phyloP scores from a whole-genome alignment of 768 basidiomycete species.

The Pisolithus marmoratus region DNA sequence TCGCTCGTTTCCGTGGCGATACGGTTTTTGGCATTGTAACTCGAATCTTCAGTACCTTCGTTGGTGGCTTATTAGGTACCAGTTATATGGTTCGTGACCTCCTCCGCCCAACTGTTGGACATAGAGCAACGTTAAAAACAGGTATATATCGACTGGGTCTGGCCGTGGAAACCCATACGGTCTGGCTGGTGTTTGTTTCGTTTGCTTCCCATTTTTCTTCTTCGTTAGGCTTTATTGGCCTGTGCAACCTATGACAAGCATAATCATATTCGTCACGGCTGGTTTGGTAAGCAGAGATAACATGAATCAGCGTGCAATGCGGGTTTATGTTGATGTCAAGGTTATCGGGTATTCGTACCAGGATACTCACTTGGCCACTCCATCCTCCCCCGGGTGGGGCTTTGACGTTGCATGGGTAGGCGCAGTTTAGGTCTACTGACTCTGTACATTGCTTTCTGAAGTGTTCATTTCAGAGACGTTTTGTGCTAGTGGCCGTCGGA shows the following conservation, averaged over 20 bases:
- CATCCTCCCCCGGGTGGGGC: constrained; percentile 54
- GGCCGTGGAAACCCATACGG: constrained; percentile 62
- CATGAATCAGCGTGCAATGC: not conserved
- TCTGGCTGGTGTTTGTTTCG: constrained; percentile 58
- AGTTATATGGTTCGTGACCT: constrained; percentile 54
- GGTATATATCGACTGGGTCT: constrained; percentile 66
- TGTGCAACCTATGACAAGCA: constrained; percentile 61
- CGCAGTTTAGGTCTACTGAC: not conserved
- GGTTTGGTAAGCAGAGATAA: constrained; percentile 41
- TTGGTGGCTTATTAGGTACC: constrained; percentile 57
- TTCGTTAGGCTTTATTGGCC: constrained; percentile 66
- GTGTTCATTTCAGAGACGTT: constrained; percentile 42
- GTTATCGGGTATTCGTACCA: constrained; percentile 73
- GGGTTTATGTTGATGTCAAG: constrained; percentile 25
- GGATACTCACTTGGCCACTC: constrained; percentile 42
- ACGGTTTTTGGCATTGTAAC: constrained; percentile 61
- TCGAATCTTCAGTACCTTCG: constrained; percentile 59
- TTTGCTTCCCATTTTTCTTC: constrained; percentile 68
- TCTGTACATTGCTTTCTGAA: not conserved
- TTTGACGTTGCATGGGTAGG: constrained; percentile 68
- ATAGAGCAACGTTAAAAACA: constrained; percentile 16
- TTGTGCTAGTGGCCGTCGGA: constrained; percentile 64
- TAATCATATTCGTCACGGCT: constrained; percentile 62
- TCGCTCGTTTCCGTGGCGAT: constrained; percentile 70
- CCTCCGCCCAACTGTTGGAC: not conserved